Evolutionary conservation across 2,329 filamentous ascomycete genomes (phyloP), one percentile per base, ranked within the genome.

Genomic region (Grosmannia penicillata): DNA sequence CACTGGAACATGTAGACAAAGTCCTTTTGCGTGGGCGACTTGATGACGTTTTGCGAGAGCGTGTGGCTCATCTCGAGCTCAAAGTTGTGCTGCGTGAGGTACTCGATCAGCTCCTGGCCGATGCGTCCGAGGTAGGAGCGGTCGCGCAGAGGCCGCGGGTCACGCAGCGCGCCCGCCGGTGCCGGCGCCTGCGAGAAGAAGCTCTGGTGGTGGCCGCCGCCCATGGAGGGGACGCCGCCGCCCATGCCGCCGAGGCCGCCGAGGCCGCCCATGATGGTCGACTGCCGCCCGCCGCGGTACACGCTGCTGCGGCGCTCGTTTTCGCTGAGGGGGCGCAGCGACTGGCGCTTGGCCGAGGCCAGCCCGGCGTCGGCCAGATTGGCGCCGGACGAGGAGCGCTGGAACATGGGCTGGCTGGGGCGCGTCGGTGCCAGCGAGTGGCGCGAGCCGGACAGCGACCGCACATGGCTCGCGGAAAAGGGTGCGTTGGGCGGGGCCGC

Each of bases 1-100:
- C 89, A 98, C 53, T 96, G 86, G 53, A 98, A 98, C 70, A 98
- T 93, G 58, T 75, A 81, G 53, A 93, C 91, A 63, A 98, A 98
- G 56, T 98, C 91, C 54, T 98, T 98, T 50, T 96, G 89, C 1
- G 89, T 98, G 0, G 91, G 93, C 31, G 84, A 93, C 51, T 84
- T 89, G 54, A 94, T 78, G 7, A 85, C 82, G 51, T 95, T 95
- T 46, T 82, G 80, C 1, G 84, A 83, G n/a, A 98, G 66, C 2
- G 77, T 80, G 56, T 96, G 83, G 60, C 93, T 95, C 78, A 93
- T 94, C 49, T 96, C 87, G 70, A 95, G 77, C 59, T 98, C 91
- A 52, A 96, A 98, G 54, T 95, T 94, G 57, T 95, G 80, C 41
- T 87, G 78, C 1, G 84, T 78, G 53, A 98, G 70, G 54, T 93